Conservation (phyloP, 139 green algal genomes). For the Spirogloea muscicola region DNA sequence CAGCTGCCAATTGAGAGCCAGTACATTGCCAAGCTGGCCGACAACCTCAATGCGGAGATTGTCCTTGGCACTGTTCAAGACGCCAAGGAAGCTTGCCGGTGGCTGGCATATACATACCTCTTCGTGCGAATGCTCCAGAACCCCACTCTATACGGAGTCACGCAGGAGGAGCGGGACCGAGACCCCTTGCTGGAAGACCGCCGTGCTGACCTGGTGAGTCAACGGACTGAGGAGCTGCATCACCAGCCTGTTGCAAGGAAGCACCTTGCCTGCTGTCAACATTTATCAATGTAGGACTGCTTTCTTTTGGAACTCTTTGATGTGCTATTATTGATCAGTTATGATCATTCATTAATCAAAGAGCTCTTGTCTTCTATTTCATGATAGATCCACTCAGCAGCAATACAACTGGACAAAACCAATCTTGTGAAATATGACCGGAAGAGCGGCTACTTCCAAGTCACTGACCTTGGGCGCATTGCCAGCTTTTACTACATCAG, state of each 20-base stretch:
- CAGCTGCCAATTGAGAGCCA: constrained; percentile 98
- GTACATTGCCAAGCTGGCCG: constrained; percentile 75
- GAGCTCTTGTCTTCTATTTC: background rate
- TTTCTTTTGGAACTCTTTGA: too few species aligned
- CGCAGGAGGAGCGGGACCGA: constrained; percentile 64
- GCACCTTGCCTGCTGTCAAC: too few species aligned
- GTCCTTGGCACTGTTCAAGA: constrained; percentile 74
- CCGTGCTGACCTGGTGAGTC: constrained; percentile 74
- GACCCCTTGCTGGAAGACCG: constrained; percentile 80
- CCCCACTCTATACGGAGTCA: constrained; percentile 85
- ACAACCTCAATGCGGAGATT: constrained; percentile 96
- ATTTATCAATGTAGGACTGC: too few species aligned
- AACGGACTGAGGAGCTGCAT: too few species aligned
- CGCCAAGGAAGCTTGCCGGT: constrained; percentile 40
- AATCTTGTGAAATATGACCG: constrained; percentile 92
- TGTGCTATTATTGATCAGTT: too few species aligned
- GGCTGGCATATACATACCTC: constrained; percentile 76
- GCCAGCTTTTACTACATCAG: constrained; percentile 97
- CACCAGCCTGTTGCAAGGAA: too few species aligned
- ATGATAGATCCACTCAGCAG: constrained; percentile 69
- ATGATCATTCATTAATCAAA: too few species aligned
- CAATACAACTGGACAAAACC: constrained; percentile 80
- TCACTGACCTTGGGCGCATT: constrained; percentile 90
- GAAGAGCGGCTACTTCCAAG: constrained; percentile 79
- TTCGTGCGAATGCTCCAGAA: constrained; percentile 95